Percentiles rank a stretch among this genome's conserved stretches.
phyloP scores from a whole-genome alignment of 169 alveolate genomes.

The Plasmodium yoelii region DNA sequence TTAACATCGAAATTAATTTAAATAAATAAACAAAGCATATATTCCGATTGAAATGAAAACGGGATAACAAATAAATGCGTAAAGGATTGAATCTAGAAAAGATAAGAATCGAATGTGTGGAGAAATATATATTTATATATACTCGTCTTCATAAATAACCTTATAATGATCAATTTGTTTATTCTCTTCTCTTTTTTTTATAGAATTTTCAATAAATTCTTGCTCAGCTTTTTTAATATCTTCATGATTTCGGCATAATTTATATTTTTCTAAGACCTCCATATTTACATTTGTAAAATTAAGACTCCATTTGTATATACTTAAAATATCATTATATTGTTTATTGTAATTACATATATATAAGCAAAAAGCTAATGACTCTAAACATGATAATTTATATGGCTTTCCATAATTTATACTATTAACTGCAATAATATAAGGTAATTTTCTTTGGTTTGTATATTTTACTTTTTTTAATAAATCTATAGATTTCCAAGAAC shows the following conservation, averaged over 20 bases:
- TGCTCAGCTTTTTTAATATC: constrained; percentile 60
- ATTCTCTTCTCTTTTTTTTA: constrained; percentile 47
- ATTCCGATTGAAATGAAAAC: too few species aligned
- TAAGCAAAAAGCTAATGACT: constrained; percentile 74
- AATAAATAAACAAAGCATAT: too few species aligned
- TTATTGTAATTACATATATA: constrained; percentile 72
- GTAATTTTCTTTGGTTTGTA: constrained; percentile 74
- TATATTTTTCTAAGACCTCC: constrained; percentile 60
- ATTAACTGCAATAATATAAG: constrained; percentile 74
- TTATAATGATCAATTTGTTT: constrained; percentile 65
- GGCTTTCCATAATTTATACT: constrained; percentile 78
- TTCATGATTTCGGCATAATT: constrained; percentile 71
- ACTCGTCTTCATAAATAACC: constrained; percentile 74
- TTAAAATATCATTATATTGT: constrained; percentile 65
- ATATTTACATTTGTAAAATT: constrained; percentile 58
- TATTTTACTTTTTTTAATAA: constrained; percentile 60
- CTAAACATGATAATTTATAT: constrained; percentile 73
- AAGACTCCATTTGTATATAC: constrained; percentile 70
- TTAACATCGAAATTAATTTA: too few species aligned
- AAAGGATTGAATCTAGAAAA: background rate
- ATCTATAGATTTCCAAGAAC: constrained; percentile 77
- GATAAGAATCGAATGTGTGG: background rate
- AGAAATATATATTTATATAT: constrained; percentile 5
- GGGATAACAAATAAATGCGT: background rate
- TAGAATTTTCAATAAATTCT: constrained; percentile 47